Evolutionary conservation across 257 asterid species (phyloP), one percentile per base, ranked within the genome.

Genomic region (Verbascum thapsus): DNA sequence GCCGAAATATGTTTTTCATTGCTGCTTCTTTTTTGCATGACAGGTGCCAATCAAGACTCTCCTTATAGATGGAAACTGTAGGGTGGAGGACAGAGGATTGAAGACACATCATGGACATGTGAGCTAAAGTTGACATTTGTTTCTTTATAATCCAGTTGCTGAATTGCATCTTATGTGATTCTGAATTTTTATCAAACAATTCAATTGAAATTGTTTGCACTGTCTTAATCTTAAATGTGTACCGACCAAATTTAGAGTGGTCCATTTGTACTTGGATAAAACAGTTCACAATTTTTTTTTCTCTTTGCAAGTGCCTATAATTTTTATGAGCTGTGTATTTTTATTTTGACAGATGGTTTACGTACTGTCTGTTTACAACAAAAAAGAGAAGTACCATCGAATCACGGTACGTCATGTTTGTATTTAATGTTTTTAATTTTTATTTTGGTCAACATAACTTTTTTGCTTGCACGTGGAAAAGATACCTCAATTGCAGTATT

Each of bases 81-180:
- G 99, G 64, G 97, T 94, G 83, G 99, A 94, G 77, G 99, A 90
- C 61, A 82, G 96, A 60, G 97, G 99, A 63, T 70, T 94, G 85
- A 94, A 94, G 83, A 90, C 99, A 58, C 97, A 94, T 71, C 95
- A 94, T 77, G 99, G 99, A 81, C 99, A 85, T 73, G 99, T 94
- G 73, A 94, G 95, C 63, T 67, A 51, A 17, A 6, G 39, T 50
- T 55, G 49, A 62, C 48, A 10, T 23, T 67, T 52, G 35, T 54
- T 41, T 48, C 38, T 40, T 50, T 66, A 58, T 57, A 16, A 51
- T 64, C 20, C 26, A 22, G 49, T 22, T 54, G 48, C 51, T 51
- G 17, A 56, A 57, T 59, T 58, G 22, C 53, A 18, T 40, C n/a
- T 40, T 37, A 13, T 57, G 59, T 63, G 59, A 52, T 57, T 30